Evolutionary conservation across 805 yeast species (phyloP).

Genomic region (Saccharomycopsis capsularis): DNA sequence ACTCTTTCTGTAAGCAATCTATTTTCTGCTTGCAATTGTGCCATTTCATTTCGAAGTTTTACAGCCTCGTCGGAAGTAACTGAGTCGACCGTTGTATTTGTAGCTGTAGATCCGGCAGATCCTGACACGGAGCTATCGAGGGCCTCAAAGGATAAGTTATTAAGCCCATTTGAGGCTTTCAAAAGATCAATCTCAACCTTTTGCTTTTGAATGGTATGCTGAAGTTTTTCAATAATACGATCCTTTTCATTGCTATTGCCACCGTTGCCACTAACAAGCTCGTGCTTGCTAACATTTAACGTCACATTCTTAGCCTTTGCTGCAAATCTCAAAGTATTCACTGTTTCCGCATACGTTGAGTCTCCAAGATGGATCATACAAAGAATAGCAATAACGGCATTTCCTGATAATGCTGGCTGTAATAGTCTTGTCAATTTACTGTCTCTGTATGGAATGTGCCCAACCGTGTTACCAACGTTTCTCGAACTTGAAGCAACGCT

Average conservation of each 20-base stretch:
- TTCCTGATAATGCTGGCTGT: constrained; percentile 89
- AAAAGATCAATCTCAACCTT: constrained; percentile 42
- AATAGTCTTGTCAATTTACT: constrained; percentile 83
- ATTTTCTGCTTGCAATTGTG: constrained; percentile 55
- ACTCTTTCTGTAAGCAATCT: constrained; percentile 56
- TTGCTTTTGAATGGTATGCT: constrained; percentile 55
- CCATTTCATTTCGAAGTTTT: constrained; percentile 29
- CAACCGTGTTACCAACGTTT: constrained; percentile 24
- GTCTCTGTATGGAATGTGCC: constrained; percentile 88
- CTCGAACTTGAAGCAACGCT: constrained; percentile 35
- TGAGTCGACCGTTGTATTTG: not conserved
- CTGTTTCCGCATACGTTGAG: constrained; percentile 64
- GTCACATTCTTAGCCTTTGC: constrained; percentile 85
- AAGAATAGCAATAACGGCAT: constrained; percentile 72
- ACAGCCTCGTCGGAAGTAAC: constrained; percentile 11
- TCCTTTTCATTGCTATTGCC: constrained; percentile 37
- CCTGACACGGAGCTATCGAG: not conserved
- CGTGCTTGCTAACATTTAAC: constrained; percentile 55
- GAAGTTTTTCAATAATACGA: constrained; percentile 48
- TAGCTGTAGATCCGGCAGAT: not conserved
- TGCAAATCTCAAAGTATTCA: constrained; percentile 85
- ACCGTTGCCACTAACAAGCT: constrained; percentile 25
- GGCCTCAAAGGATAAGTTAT: constrained; percentile 1
- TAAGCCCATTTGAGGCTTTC: constrained; percentile 24
- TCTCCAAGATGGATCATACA: constrained; percentile 76